Base-by-base conservation (phyloP, 805 yeast genomes). In the Cyberlindnera nakhonratchasimensis region DNA sequence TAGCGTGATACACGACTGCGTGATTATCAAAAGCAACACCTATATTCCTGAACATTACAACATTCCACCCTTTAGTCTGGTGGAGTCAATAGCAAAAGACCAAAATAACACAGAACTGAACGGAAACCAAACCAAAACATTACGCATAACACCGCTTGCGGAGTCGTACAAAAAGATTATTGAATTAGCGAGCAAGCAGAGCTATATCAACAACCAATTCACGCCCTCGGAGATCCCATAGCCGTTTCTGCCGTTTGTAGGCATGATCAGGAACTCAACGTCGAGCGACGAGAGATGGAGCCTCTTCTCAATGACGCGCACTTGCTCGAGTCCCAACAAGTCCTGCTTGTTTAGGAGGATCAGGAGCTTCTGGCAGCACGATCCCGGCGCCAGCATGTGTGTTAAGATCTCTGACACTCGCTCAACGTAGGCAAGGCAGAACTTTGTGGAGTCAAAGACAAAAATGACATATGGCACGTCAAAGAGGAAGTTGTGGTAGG, bases 1-100 rank as follows among this genome's bases (percentile, higher is more conserved):
- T 19, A 61, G 70, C 8, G 61, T 70, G 1, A 57, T 79, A 12
- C 69, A 75, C 51, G 85, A 78, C 38, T 74, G 81, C 52, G 74
- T 79, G 42, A 46, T 74, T 3, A 62, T 79, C 4, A 65, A 67
- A 18, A 60, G 65, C 37, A 68, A 67, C 12, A 64, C 74, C 0
- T 45, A 50, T 3, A 48, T 79, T 2, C 78, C 79, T 0, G 60
- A 66, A 2, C 64, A 62, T 13, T 57, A 58, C 44, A 68, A 71
- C 19, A 63, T 77, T n/a, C 80, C 83, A 3, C 77, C 82, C 0
- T 77, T 69, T 47, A 66, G 75, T 28, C 59, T 66, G 22, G 80
- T 76, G 26, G 42, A 38, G 17, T 11, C 16, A 14, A 7, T 11
- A 14, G 22, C 19, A 17, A 30, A 34, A 16, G 14, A 12, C 6